Percentiles rank a stretch among this genome's conserved stretches.
phyloP scores from a whole-genome alignment of 108 stramenopile genomes.

The Pseudonitzschia delicatissima region DNA sequence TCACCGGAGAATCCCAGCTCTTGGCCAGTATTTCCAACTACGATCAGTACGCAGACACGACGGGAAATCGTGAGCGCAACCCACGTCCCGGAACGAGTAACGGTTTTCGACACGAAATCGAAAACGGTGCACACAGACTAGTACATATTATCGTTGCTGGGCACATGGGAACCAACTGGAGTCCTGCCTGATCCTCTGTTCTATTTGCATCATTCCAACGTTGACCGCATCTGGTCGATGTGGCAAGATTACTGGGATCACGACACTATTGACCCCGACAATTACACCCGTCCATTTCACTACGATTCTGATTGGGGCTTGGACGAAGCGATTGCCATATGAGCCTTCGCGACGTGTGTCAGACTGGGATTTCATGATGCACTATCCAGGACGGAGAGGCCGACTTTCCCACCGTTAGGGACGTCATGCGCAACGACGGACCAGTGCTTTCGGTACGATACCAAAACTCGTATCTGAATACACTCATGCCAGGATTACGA shows the following conservation, averaged over 20 bases:
- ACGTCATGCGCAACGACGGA: conserved; percentile 15
- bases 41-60: conserved; percentile 8
- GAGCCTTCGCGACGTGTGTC: not conserved
- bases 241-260: conserved; percentile 20
- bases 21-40: conserved; percentile 8
- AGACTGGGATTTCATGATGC: conserved; percentile 9
- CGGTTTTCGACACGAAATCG: conserved; percentile 4
- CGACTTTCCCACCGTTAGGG: conserved; percentile 10
- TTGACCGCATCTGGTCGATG: conserved; percentile 16
- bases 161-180: conserved; percentile 19
- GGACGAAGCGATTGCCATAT: not conserved
- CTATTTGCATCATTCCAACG: conserved; percentile 10
- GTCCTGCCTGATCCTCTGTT: conserved; percentile 12
- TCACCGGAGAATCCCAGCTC: conserved; percentile 1
- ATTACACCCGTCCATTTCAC: conserved; percentile 2
- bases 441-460: not conserved
- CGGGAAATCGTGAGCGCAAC: conserved; percentile 1
- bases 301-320: conserved; percentile 9
- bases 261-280: not conserved
- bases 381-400: not conserved
- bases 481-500: conserved; percentile 5
- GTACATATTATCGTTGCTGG: conserved; percentile 10
- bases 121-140: conserved; percentile 2
- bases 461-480: conserved; percentile 1
- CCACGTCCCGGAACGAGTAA: not conserved